Evolutionary conservation across 225 moss, liverwort and hornwort species (phyloP), one percentile per base, ranked within the genome.

Genomic region (Thuidium tamariscinum): DNA sequence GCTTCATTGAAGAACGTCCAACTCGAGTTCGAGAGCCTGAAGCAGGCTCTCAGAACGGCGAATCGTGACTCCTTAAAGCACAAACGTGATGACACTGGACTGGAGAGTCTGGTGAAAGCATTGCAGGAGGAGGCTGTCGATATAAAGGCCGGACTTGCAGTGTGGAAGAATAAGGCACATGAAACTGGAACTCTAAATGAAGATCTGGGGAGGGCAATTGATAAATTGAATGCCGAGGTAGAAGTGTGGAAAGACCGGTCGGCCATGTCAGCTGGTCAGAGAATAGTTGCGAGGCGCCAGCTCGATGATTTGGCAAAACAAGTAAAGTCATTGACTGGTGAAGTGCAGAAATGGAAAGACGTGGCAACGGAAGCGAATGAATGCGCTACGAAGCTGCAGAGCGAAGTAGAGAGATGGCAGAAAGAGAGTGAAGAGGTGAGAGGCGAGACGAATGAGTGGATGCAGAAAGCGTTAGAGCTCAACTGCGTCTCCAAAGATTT

Each of bases 211-310:
- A 88, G 37, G 81, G 75, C 86, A 16, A 86, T 89, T 49, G 59
- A 52, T 23, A 84, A 89, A 37, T 41, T 92, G 68, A 82, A 86
- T 69, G 82, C 82, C 74, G 92, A 92, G 82, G 84, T 92, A 29
- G 92, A 92, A 78, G 92, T 86, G 7, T 91, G 88, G 92, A 92
- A 92, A 86, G 92, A 92, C 52, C 92, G 91, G 49, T 85, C 89
- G 30, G 92, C 92, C 79, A 89, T 92, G 92, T 89, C 89, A 23
- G 91, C 92, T 79, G 91, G 92, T 25, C 92, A 92, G 51, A 89
- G 91, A 83, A 92, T 91, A 21, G 92, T 92, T 86, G 91, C 91
- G 27, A 89, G 89, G 60, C 89, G 92, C 55, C 92, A 92, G 89
- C 89, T 92, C 21, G 92, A 92, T 48, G 92, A 91, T 63, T 91